A percentile compares a stretch with the other conserved stretches of the same genome.
phyloP scores from a whole-genome alignment of 2,329 filamentous ascomycete species.

The Fonsecaea erecta region DNA sequence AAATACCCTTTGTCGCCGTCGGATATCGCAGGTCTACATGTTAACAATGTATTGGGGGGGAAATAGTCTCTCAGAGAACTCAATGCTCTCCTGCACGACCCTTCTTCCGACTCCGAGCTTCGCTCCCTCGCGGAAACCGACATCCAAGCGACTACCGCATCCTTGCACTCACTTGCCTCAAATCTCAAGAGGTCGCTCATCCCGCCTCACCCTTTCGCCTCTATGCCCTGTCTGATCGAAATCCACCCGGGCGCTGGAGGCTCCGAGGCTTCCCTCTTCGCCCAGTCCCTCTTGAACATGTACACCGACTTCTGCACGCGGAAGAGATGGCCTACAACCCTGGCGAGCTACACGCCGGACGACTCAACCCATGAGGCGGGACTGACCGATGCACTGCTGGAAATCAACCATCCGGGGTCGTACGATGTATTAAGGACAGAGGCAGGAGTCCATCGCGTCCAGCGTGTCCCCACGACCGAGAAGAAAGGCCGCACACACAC shows the following conservation, averaged over 20 bases:
- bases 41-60: constrained; percentile 5
- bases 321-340: constrained; percentile 66
- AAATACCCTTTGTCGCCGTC: constrained; percentile 16
- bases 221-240: constrained; percentile 88
- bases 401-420: constrained; percentile 74
- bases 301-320: constrained; percentile 78
- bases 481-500: constrained; percentile 91
- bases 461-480: constrained; percentile 90
- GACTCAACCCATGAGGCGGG: constrained; percentile 61
- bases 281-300: constrained; percentile 85
- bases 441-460: constrained; percentile 92
- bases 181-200: constrained; percentile 78
- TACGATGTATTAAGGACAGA: constrained; percentile 84
- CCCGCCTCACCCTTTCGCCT: constrained; percentile 85
- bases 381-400: constrained; percentile 84
- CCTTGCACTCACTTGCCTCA: constrained; percentile 66
- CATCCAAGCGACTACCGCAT: constrained; percentile 66
- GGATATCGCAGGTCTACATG: not conserved
- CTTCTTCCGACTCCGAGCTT: constrained; percentile 63
- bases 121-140: constrained; percentile 68
- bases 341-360: constrained; percentile 83
- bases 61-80: constrained; percentile 68
- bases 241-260: constrained; percentile 91
- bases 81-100: constrained; percentile 73
- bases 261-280: constrained; percentile 88